A percentile compares a stretch with the other conserved stretches of the same genome.
phyloP scores from a whole-genome alignment of 345 rosid species.

The Trapa incisa region DNA sequence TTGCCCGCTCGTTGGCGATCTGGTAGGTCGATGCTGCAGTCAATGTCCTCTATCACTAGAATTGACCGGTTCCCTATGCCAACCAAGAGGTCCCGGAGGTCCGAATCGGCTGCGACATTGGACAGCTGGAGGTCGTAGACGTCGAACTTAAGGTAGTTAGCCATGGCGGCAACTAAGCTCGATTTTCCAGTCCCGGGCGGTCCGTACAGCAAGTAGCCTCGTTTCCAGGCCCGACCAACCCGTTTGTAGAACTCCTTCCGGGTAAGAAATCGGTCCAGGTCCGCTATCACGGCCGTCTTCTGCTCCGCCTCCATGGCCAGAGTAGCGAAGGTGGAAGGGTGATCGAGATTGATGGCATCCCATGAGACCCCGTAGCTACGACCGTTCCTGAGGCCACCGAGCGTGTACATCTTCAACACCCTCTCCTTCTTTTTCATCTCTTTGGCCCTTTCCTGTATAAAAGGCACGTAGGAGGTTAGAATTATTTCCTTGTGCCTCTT shows the following conservation, averaged over 20 bases:
- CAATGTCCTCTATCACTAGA: slow-evolving; percentile 41
- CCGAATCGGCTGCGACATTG: slow-evolving; percentile 29
- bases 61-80: slow-evolving; percentile 32
- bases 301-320: slow-evolving; percentile 35
- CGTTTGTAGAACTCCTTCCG: slow-evolving; percentile 38
- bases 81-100: slow-evolving; percentile 30
- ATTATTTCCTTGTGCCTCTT: slow-evolving; percentile 23
- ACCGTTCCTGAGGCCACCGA: slow-evolving; percentile 20
- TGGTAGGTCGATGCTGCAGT: slow-evolving; percentile 16
- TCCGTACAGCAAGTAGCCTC: slow-evolving; percentile 44
- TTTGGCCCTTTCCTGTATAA: slow-evolving; percentile 14
- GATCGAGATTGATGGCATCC: slow-evolving; percentile 26
- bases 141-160: slow-evolving; percentile 37
- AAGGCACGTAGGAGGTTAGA: slow-evolving; percentile 27
- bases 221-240: slow-evolving; percentile 46
- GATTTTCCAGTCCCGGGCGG: slow-evolving; percentile 52
- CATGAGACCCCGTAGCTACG: slow-evolving; percentile 1
- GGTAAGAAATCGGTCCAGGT: slow-evolving; percentile 30
- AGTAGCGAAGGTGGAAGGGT: slow-evolving; percentile 40
- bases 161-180: slow-evolving; percentile 42
- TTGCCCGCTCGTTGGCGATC: neutral
- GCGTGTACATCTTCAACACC: slow-evolving; percentile 24
- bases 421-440: slow-evolving; percentile 19
- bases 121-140: slow-evolving; percentile 38
- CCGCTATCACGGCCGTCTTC: slow-evolving; percentile 28